A percentile compares a stretch with the other conserved stretches of the same genome.
Conservation (phyloP, 352 stramenopile genomes). For the Lagenidium giganteum region DNA sequence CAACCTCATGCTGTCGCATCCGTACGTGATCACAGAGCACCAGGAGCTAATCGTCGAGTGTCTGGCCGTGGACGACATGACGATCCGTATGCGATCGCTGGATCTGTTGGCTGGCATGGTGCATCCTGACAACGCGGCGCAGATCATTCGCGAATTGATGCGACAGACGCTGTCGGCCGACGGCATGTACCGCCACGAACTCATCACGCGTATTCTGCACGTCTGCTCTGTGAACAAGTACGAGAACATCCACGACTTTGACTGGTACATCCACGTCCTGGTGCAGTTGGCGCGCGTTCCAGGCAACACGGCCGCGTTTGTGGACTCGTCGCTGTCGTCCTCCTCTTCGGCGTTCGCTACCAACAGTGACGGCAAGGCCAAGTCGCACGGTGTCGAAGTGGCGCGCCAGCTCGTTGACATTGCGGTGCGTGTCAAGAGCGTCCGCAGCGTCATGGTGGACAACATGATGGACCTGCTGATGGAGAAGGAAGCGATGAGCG, state of each 20-base stretch:
- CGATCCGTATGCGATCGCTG: conserved; percentile 96
- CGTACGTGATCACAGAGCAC: conserved; percentile 93
- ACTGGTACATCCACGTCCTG: conserved; percentile 98
- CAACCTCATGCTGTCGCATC: conserved; percentile 95
- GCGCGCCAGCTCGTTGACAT: conserved; percentile 96
- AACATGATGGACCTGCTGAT: conserved; percentile 93
- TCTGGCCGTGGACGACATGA: conserved; percentile 97
- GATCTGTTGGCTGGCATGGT: conserved; percentile 96
- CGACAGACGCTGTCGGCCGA: conserved; percentile 93
- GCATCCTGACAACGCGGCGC: conserved; percentile 93
- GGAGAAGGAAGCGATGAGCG: conserved; percentile 77
- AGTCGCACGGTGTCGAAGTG: conserved; percentile 82
- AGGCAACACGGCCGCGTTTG: conserved; percentile 57
- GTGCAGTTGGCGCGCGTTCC: conserved; percentile 92
- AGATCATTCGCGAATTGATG: conserved; percentile 96
- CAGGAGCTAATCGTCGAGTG: conserved; percentile 95
- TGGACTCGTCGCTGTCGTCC: conserved; percentile 27
- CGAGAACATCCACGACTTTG: conserved; percentile 96
- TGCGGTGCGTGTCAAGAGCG: conserved; percentile 93
- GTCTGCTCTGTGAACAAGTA: conserved; percentile 99
- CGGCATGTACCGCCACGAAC: conserved; percentile 92
- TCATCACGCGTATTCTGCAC: conserved; percentile 94
- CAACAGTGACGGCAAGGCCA: conserved; percentile 18
- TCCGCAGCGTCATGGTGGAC: conserved; percentile 93
- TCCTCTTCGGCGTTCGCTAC: conserved; percentile 8